Evolutionary conservation across 805 yeast species (phyloP).

Genomic region (Ogataea saltuana): DNA sequence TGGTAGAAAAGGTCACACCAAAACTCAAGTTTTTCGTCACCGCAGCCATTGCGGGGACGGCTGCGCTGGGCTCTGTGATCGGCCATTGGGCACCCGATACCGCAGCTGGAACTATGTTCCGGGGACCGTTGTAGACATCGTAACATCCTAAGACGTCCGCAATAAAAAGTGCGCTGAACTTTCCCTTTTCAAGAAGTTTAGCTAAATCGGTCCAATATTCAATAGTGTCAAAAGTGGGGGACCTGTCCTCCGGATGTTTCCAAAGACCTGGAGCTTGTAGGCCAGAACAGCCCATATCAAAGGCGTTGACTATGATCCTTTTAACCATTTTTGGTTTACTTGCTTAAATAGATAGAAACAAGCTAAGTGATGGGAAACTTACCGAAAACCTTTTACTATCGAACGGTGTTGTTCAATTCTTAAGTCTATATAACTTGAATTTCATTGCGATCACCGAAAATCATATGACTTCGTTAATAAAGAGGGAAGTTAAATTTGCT

Average conservation of each 20-base stretch:
- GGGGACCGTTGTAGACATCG: slow-evolving; percentile 41
- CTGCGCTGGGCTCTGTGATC: slow-evolving; percentile 40
- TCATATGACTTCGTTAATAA: no score
- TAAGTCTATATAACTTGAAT: no score
- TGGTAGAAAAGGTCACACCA: slow-evolving; percentile 44
- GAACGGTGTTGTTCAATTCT: no score
- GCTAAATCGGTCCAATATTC: slow-evolving; percentile 42
- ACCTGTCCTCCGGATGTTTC: slow-evolving; percentile 41
- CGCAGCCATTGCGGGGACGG: slow-evolving; percentile 44
- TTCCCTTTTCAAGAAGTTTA: slow-evolving; percentile 40
- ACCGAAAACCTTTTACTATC: no score
- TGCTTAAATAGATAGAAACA: not conserved
- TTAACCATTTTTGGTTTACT: slow-evolving; percentile 5
- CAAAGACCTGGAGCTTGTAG: slow-evolving; percentile 27
- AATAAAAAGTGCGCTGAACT: slow-evolving; percentile 40
- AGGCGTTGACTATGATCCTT: slow-evolving; percentile 35
- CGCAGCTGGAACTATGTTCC: slow-evolving; percentile 29
- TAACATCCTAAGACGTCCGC: slow-evolving; percentile 45
- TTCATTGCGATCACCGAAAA: no score
- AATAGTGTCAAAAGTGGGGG: slow-evolving; percentile 29
- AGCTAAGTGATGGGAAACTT: not conserved
- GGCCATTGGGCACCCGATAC: slow-evolving; percentile 38
- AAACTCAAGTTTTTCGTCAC: slow-evolving; percentile 38
- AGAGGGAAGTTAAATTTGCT: no score
- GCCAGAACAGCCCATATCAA: slow-evolving; percentile 37